Base-by-base conservation (phyloP, 2,329 filamentous ascomycete species). In the Cytospora chrysosperma region DNA sequence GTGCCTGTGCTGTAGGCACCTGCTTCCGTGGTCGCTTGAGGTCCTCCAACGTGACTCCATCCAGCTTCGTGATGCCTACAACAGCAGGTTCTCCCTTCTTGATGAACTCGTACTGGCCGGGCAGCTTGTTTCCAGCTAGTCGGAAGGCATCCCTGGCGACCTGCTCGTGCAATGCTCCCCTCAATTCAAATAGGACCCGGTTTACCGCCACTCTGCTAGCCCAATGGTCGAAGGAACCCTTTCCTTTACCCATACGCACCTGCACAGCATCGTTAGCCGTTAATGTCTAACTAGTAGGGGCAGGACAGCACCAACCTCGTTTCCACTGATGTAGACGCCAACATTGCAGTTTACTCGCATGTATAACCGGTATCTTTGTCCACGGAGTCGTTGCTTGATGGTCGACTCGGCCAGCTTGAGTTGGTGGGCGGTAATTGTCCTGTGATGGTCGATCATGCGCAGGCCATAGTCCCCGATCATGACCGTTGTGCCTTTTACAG, bases 171-270 rank as follows among this genome's bases (percentile, higher is more conserved):
- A 98, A 74, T 70, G 93, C 86, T 53, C 95, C 95, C 77, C 92
- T 93, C 69, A 99, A 79, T 78, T 99, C 95, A 70, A 99, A 96
- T 24, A 97, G 81, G 56, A 99, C 87, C 75, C 95, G 91, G 78
- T 91, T 97, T 58, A 98, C 92, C 10, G 92, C 88, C 69, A 98
- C 88, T 76, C 94, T 88, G 26, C 90, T 87, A 5, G 94, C 93
- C 95, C 95, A 99, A 74, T 96, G 92, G 75, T 99, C 95, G 74
- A 99, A 98, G 67, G 89, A 91, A 70, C 95, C 95, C 76, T 99
- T 99, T 78, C 95, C 95, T 79, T 98, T 99, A 76, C 95, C 95
- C 96, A 99, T 99, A 85, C 95, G 90, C 76, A 92, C 90, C 87
- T 89, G 21, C 26, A 30, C 12, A 19, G 30, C 43, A 19, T 37